phyloP scores from a whole-genome alignment of 345 rosid genomes.

The Aquilaria malaccensis region DNA sequence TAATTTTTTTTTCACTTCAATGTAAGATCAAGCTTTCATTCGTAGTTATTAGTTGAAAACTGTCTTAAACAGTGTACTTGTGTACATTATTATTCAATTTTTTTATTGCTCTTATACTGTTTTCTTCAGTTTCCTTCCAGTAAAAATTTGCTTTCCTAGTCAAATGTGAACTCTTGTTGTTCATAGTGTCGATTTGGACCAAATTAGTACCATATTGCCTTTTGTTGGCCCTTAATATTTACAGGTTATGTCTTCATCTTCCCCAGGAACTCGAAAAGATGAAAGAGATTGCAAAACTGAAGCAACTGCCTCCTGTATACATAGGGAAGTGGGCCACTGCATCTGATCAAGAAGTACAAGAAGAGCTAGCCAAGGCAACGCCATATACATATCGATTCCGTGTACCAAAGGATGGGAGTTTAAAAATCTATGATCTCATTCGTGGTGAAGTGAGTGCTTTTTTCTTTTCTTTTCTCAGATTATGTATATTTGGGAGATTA shows the following conservation, averaged over 20 bases:
- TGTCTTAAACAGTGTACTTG: no score
- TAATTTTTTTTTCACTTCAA: conserved; percentile 12
- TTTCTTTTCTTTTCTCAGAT: not conserved
- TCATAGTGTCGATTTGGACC: no score
- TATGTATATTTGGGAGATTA: no score
- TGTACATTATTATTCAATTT: no score
- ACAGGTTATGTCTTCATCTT: not conserved
- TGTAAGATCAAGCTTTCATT: no score
- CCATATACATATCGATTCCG: conserved; percentile 78
- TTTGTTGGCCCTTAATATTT: no score
- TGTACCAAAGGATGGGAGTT: conserved; percentile 68
- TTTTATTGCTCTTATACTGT: no score
- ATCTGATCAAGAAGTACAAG: conserved; percentile 51
- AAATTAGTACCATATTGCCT: no score
- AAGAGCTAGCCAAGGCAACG: conserved; percentile 76
- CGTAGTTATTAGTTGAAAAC: no score
- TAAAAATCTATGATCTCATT: conserved; percentile 81
- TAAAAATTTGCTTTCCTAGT: no score
- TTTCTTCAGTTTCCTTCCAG: no score
- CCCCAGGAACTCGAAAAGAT: conserved; percentile 84
- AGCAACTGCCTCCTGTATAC: conserved; percentile 79
- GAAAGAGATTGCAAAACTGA: conserved; percentile 73
- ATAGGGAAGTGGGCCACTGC: conserved; percentile 85
- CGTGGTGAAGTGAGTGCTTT: conserved; percentile 70
- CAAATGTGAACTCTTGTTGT: no score